A percentile compares a stretch with the other conserved stretches of the same genome.
These are phyloP conservation scores for Capronia coronata DNA, from an alignment of 2,329 filamentous ascomycete species.

Conservation along the genomic window DNA sequence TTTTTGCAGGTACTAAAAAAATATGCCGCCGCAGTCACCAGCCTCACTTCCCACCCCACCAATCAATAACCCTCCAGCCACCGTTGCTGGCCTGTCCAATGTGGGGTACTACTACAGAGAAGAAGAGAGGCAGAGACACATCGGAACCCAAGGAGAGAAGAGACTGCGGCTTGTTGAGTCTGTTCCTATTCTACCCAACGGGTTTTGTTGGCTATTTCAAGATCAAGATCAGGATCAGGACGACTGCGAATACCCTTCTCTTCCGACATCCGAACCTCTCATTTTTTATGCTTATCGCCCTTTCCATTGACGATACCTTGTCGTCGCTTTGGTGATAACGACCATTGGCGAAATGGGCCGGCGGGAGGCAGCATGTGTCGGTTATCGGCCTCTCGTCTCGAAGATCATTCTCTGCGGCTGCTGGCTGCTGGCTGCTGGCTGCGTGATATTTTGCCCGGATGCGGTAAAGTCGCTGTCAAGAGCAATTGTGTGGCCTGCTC, in stretches of 20 bases:
- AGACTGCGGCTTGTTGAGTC: not conserved
- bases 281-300: not conserved
- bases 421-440: not conserved
- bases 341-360: not conserved
- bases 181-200: too few species aligned
- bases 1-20: not conserved
- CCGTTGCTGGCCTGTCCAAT: not conserved
- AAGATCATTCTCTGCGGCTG: not conserved
- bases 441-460: slow-evolving; percentile 23
- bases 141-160: not conserved
- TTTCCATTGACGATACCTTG: not conserved
- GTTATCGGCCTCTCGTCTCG: not conserved
- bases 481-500: not conserved
- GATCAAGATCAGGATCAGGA: not conserved
- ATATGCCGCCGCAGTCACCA: not conserved
- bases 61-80: slow-evolving; percentile 2
- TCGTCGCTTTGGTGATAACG: not conserved
- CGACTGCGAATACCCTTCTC: not conserved
- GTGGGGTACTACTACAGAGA: too few species aligned
- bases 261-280: not conserved
- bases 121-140: too few species aligned
- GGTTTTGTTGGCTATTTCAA: not conserved
- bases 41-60: not conserved
- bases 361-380: not conserved
- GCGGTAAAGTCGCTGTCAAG: slow-evolving; percentile 10